Base-by-base conservation (phyloP, 495 filamentous ascomycete species). In the Cladorrhinum samala region DNA sequence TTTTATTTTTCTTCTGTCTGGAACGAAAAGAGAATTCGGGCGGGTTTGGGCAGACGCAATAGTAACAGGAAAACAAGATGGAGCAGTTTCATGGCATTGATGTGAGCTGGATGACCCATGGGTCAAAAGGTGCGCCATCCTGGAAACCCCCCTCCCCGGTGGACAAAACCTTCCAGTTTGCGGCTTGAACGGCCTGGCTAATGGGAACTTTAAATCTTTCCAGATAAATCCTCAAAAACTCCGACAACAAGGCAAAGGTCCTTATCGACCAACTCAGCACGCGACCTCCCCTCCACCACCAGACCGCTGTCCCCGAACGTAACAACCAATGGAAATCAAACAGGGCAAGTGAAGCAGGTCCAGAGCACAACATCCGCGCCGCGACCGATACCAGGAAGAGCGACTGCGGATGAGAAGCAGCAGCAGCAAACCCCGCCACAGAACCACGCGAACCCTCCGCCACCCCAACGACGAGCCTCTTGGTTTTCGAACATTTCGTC, bases 401-500 rank as follows among this genome's bases (percentile, higher is more conserved):
- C 55, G 40, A 54, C 40, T 44, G 65, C 66, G 25, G 57, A 71
- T 19, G 75, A 78, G 40, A 72, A 69, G 61, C 33, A 43, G 14
- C 13, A 20, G 14, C 13, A 43, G 17, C 14, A 43, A n/a, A n/a
- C 11, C n/a, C 44, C 9, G 24, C 3, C 44, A 57, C 44, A 49
- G 49, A 18, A 57, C 52, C 30, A 25, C 56, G 53, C 21, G 24
- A 52, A 9, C 19, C 43, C 0, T 21, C 56, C 2, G 62, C 30
- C 24, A 52, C 36, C 25, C 27, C 72, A 77, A 48, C 75, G 90
- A 50, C 76, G 85, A 52, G 85, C 81, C 38, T 95, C 91, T 18
- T 98, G 92, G 92, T 87, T 98, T 53, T 89, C 87, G 25, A 94
- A 80, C 56, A 77, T 96, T 48, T 95, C 89, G 56, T 94, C 89